A percentile compares a stretch with the other conserved stretches of the same genome.
Conservation (phyloP, 176 grass and related monocot species). For the Calamus simplicifolius region DNA sequence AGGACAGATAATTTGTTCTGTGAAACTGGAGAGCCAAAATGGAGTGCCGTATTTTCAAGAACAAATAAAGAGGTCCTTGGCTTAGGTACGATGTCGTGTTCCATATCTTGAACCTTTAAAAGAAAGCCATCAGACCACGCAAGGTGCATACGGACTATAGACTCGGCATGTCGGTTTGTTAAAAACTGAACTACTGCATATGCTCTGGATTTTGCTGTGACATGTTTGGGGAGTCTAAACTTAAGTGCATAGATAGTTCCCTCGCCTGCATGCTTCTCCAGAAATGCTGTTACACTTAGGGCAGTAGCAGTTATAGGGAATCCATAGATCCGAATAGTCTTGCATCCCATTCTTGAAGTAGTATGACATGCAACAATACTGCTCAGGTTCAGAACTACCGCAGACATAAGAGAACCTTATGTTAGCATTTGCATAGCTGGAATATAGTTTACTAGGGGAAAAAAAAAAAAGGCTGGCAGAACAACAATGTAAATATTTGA, state of each 20-base stretch:
- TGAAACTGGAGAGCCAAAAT: constrained; percentile 60
- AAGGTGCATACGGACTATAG: constrained; percentile 17
- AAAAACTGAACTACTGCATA: constrained; percentile 72
- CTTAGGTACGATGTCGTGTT: constrained; percentile 63
- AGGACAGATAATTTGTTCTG: constrained; percentile 41
- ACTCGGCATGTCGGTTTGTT: constrained; percentile 22
- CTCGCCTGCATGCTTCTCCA: constrained; percentile 40
- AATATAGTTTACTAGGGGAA: no score
- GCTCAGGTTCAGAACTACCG: no score
- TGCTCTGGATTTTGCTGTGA: constrained; percentile 39
- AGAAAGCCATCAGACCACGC: constrained; percentile 11
- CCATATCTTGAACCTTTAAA: constrained; percentile 29
- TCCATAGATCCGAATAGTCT: constrained; percentile 42
- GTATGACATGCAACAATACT: neutral
- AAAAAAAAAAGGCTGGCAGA: no score
- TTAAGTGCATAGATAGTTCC: constrained; percentile 59
- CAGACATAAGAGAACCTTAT: no score
- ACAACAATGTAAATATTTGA: no score
- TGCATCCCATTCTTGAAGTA: constrained; percentile 32
- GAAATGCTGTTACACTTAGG: constrained; percentile 31
- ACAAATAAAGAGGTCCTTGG: constrained; percentile 49
- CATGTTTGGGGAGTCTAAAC: constrained; percentile 43
- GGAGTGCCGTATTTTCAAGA: constrained; percentile 27
- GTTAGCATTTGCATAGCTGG: no score
- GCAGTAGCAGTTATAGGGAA: constrained; percentile 40